phyloP scores from a whole-genome alignment of 371 early-diverging fungal genomes.

The Lichtheimia ornata region DNA sequence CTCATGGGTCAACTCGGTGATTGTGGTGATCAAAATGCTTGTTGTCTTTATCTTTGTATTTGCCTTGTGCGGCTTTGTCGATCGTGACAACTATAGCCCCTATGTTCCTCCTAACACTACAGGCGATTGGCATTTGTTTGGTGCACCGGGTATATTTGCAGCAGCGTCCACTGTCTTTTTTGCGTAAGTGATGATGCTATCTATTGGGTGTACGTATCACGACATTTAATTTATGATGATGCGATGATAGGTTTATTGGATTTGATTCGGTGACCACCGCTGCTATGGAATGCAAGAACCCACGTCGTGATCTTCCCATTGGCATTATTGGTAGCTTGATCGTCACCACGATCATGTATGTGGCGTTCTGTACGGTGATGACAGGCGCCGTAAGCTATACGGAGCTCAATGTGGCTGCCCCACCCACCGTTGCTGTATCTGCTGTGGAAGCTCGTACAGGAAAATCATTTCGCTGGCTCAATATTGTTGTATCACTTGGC shows the following conservation, averaged over 20 bases:
- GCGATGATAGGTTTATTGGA: slow-evolving; percentile 52
- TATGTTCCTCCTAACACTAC: slow-evolving; percentile 71
- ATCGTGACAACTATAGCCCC: slow-evolving; percentile 71
- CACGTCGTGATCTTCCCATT: slow-evolving; percentile 83
- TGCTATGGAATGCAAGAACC: slow-evolving; percentile 83
- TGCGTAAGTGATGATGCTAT: slow-evolving; percentile 1
- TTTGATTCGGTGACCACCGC: slow-evolving; percentile 89
- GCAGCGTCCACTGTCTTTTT: slow-evolving; percentile 84
- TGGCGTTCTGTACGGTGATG: slow-evolving; percentile 69
- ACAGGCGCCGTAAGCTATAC: slow-evolving; percentile 73
- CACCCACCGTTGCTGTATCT: slow-evolving; percentile 67
- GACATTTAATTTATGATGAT: slow-evolving; percentile 15
- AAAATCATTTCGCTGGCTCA: slow-evolving; percentile 66
- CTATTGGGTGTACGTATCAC: too few species aligned
- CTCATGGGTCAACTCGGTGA: slow-evolving; percentile 66
- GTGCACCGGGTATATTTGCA: slow-evolving; percentile 71
- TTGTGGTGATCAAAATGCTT: slow-evolving; percentile 76
- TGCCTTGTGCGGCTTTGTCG: slow-evolving; percentile 61
- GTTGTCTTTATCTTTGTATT: slow-evolving; percentile 81
- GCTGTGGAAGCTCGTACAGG: slow-evolving; percentile 39
- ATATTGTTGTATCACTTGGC: slow-evolving; percentile 70
- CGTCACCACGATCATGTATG: slow-evolving; percentile 79
- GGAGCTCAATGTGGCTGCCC: slow-evolving; percentile 50
- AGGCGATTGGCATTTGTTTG: slow-evolving; percentile 59
- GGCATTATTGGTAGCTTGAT: slow-evolving; percentile 82